A percentile compares a stretch with the other conserved stretches of the same genome.
Evolutionary conservation across 129 eudicot genomes (phyloP).

Genomic region (Apium graveolens): DNA sequence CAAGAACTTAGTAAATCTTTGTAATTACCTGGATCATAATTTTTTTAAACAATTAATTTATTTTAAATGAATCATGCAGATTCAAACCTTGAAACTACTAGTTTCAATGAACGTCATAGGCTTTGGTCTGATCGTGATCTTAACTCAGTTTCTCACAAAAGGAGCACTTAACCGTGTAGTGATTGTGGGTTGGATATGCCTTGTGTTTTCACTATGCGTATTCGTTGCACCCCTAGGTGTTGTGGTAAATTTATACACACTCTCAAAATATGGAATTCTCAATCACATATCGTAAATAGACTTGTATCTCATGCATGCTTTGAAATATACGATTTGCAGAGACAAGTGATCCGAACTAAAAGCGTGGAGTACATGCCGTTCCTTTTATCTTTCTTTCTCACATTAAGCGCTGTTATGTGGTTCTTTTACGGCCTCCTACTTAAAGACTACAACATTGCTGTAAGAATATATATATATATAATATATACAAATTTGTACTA

Average conservation of each 20-base stretch:
- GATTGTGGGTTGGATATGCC: constrained; percentile 72
- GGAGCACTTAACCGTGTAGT: constrained; percentile 22
- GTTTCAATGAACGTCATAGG: constrained; percentile 38
- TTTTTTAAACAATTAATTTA: no score
- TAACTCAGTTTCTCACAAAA: constrained; percentile 36
- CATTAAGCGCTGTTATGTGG: constrained; percentile 74
- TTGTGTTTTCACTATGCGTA: constrained; percentile 55
- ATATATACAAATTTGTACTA: no score
- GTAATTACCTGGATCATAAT: no score
- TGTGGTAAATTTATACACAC: constrained; percentile 31
- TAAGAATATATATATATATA: constrained; percentile 14
- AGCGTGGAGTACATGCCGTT: constrained; percentile 88
- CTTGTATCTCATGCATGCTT: background rate
- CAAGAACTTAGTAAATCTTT: no score
- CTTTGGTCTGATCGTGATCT: constrained; percentile 35
- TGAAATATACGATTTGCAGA: constrained; percentile 26
- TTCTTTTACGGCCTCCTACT: constrained; percentile 70
- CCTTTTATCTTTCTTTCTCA: constrained; percentile 55
- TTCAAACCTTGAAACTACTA: constrained; percentile 45
- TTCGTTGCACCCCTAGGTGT: constrained; percentile 62
- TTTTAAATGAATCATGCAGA: constrained; percentile 18
- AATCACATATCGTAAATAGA: no score
- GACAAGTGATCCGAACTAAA: constrained; percentile 72
- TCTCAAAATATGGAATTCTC: background rate
- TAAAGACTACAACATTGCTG: constrained; percentile 64